Conservation (phyloP, 208 protist genomes). For the Herpetomonas samuelpessoai region DNA sequence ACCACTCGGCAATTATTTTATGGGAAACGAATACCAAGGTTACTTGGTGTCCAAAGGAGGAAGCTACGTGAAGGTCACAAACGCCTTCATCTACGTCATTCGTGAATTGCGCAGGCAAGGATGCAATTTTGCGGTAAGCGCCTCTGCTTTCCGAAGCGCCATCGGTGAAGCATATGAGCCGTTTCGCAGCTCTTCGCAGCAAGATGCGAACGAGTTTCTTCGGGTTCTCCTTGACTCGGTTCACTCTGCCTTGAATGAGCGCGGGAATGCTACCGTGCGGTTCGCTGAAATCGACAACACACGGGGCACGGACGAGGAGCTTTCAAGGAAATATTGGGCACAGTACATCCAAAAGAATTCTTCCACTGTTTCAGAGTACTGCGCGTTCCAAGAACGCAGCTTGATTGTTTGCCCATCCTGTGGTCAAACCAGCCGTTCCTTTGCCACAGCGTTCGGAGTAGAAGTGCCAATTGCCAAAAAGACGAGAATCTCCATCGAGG, state of each 20-base stretch:
- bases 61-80: constrained; percentile 31
- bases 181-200: constrained; percentile 78
- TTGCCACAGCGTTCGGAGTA: constrained; percentile 55
- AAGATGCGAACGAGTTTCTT: constrained; percentile 94
- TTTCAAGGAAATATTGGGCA: constrained; percentile 74
- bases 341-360: constrained; percentile 86
- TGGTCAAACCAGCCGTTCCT: constrained; percentile 48
- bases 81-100: constrained; percentile 79
- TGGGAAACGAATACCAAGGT: constrained; percentile 59
- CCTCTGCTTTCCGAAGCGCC: constrained; percentile 75
- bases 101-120: constrained; percentile 66
- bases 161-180: constrained; percentile 65
- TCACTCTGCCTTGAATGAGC: constrained; percentile 90
- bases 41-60: constrained; percentile 31
- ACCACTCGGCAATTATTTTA: constrained; percentile 87
- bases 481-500: constrained; percentile 39
- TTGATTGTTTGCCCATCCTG: constrained; percentile 67
- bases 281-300: constrained; percentile 69
- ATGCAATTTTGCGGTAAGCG: constrained; percentile 55
- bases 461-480: constrained; percentile 65
- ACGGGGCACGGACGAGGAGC: constrained; percentile 58
- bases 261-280: constrained; percentile 18
- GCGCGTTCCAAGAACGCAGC: constrained; percentile 80
- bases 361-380: constrained; percentile 91
- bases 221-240: constrained; percentile 87